Conservation (phyloP, 116 monocot genomes). For the Phalaenopsis hybrid region DNA sequence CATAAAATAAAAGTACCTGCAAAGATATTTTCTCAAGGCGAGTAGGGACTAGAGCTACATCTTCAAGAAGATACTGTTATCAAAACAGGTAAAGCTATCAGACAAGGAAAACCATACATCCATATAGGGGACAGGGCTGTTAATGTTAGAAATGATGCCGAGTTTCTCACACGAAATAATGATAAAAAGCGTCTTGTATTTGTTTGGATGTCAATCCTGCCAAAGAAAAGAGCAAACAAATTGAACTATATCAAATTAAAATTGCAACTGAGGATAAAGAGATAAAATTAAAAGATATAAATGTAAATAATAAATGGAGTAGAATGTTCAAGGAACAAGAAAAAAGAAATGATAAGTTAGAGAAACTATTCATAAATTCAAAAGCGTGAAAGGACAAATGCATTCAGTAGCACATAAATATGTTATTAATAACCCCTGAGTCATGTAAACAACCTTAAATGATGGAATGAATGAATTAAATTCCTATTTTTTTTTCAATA, state of each 20-base stretch:
- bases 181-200: conserved; percentile 85
- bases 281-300: neutral
- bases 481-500: no score
- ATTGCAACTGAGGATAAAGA: neutral
- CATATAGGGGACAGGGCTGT: neutral
- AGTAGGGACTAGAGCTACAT: conserved; percentile 60
- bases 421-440: no score
- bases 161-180: conserved; percentile 60
- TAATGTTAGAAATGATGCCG: neutral
- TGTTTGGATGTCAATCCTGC: conserved; percentile 98
- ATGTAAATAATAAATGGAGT: neutral
- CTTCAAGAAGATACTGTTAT: conserved; percentile 85
- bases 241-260: neutral
- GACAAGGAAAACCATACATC: neutral
- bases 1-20: conserved; percentile 46
- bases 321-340: neutral
- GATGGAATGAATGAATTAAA: no score
- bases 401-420: no score
- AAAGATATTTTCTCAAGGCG: conserved; percentile 49
- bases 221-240: conserved; percentile 3
- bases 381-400: neutral
- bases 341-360: neutral
- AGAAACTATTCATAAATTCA: neutral
- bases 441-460: no score
- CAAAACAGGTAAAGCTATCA: neutral